Base-by-base conservation (phyloP, 306 rosid species). In the Cajanus cajan region DNA sequence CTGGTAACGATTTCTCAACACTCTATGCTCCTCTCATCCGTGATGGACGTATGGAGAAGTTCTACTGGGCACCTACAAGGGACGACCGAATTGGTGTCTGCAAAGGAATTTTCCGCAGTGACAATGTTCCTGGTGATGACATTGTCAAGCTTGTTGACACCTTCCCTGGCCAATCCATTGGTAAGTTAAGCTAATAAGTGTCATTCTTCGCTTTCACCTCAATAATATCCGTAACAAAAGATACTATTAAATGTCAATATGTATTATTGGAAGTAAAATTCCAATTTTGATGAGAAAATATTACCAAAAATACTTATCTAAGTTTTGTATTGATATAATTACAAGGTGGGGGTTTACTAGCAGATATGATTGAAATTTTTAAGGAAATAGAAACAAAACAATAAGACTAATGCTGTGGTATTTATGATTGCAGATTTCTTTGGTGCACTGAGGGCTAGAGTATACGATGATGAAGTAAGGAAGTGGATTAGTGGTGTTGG, bases 21-120 rank as follows among this genome's bases (percentile, higher is more conserved):
- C 61, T 96, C 25, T 93, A 96, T 44, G 98, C 99, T 70, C 99
- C 99, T 59, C 96, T 96, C 72, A 96, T 96, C 82, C 99, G 99
- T 84, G 99, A 95, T 7, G 99, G 98, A 0, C 99, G 99, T 82
- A 96, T 96, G 99, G 99, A 96, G 92, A 96, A 96, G 80, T 96
- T 96, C 89, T 96, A 96, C 90, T 96, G 99, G 99, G 97, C 99
- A 2, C 98, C 99, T 7, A 96, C 93, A 1, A 81, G 97, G 15
- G 99, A 96, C 0, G 99, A 96, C 73, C 87, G 99, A 2, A 21
- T 96, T 15, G 99, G 99, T 76, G 98, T 96, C 34, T 96, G 97
- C 86, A 78, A 2, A 7, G 99, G 99, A 1, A 96, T 96, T 80
- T 96, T 96, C 88, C 84, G 88, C 15, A 81, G 34, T 55, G 99